Evolutionary conservation across 2,329 filamentous ascomycete species (phyloP), one percentile per base, ranked within the genome.

Genomic region (Magnaporthiopsis incrustans): DNA sequence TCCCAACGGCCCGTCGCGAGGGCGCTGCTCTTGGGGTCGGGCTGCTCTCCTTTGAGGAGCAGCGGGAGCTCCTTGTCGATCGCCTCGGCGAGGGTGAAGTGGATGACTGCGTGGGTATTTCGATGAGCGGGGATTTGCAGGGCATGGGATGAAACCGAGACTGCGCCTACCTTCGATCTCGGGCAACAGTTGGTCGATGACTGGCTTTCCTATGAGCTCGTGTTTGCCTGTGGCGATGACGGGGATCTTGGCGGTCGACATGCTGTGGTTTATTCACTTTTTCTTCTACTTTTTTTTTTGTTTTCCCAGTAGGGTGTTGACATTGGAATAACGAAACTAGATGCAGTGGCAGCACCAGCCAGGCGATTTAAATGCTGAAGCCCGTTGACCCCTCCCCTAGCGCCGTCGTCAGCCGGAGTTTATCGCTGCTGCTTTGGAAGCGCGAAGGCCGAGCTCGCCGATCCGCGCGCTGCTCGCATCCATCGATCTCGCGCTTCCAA

Each of bases 1-100:
- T 63, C 62, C 65, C 67, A 65, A 56, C 68, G 65, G 6, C 64
- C 66, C n/a, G 63, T 67, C n/a, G 27, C 30, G 56, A 69, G 67
- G 2, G 64, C 35, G 65, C 67, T 70, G 63, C 65, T 64, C 1
- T 65, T 63, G 15, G 63, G 57, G 3, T 56, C 27, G 3, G 68
- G 67, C 3, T 26, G 14, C 26, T 66, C 61, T 14, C 67, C 68
- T 12, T 57, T 64, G 4, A 72, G 65, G 5, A 72, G 63, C 30
- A 65, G 32, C 0, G 71, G 70, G 1, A 73, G 65, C 63, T 73
- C 70, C 11, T 65, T 60, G 6, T 50, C 59, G 57, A 66, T 65
- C 11, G 66, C 63, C 3, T 64, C 61, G 18, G 63, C 60, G 14
- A 70, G 64, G 60, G 68, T 65, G 59, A 71, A 70, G 57, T 71